Evolutionary conservation across 176 grass and related monocot genomes (phyloP), one percentile per base, ranked within the genome.

Genomic region (Saccharum officinarum): DNA sequence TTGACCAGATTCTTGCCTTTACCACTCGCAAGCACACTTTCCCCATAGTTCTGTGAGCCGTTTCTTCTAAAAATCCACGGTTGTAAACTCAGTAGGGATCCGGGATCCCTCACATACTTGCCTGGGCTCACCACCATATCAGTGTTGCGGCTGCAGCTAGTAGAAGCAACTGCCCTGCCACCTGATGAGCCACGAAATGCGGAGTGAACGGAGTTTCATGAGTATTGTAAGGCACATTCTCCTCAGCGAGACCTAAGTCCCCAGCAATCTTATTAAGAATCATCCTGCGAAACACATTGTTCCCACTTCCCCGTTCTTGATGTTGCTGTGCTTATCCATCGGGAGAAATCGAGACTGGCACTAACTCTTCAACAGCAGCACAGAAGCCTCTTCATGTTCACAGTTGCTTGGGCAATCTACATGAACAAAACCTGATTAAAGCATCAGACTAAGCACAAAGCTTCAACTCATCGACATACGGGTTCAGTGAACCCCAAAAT

Each of bases 11-110:
- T 76, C 52, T 83, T 82, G 62, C 66, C 69, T 86, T 80, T 70
- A 80, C 75, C 79, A 85, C 44, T 57, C 41, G 15, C 26, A 10
- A 20, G 26, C 45, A 46, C 17, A 26, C 15, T 76, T 67, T 97
- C 76, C 62, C 87, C 83, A 28, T 39, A 70, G 42, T 69, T 89
- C 30, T 71, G 80, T 23, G 52, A 49, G 44, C 66, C 79, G 11
- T 81, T 89, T 78, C 81, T 94, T 88, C 57, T 94, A 69, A 98
- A 98, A 80, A 98, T 91, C 97, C 97, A 98, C 37, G 97, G 93
- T 64, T 98, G 97, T 73, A 98, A 86, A 79, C 97, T 98, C 81
- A 98, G 88, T 89, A 98, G 87, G 44, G 93, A 92, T 45, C 88
- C 82, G 34, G 86, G 86, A 78, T 98, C 83, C 77, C 83, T 84